phyloP scores from a whole-genome alignment of 371 early-diverging fungal species.

The Rhizopus stolonifer region DNA sequence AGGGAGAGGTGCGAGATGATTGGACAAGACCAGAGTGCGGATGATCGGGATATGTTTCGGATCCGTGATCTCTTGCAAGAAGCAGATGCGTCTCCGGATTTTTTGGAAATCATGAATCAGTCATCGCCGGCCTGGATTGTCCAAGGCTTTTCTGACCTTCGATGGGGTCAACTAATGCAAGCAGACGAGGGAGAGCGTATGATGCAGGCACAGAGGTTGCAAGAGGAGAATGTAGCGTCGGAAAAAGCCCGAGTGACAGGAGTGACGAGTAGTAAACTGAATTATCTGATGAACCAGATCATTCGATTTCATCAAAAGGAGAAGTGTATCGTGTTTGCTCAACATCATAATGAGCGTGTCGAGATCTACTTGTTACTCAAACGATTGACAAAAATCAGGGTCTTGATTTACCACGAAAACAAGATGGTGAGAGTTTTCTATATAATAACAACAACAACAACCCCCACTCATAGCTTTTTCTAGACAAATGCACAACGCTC shows the following conservation, averaged over 20 bases:
- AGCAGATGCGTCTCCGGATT: too few species aligned
- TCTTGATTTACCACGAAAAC: constrained; percentile 54
- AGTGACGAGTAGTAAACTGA: constrained; percentile 54
- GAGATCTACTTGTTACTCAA: constrained; percentile 48
- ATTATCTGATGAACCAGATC: constrained; percentile 54
- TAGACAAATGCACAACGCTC: constrained; percentile 55
- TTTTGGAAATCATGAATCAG: too few species aligned
- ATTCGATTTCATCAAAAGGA: constrained; percentile 37
- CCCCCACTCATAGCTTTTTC: too few species aligned
- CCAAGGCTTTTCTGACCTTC: too few species aligned
- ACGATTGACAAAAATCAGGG: constrained; percentile 51
- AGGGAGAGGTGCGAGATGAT: constrained; percentile 18
- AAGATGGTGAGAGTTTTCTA: constrained; percentile 32
- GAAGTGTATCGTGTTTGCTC: constrained; percentile 64
- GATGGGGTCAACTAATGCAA: too few species aligned
- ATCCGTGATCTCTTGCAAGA: too few species aligned
- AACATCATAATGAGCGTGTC: constrained; percentile 44
- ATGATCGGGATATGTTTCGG: too few species aligned
- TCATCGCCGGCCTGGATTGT: too few species aligned
- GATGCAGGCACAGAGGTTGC: constrained; percentile 20
- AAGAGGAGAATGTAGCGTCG: constrained; percentile 19
- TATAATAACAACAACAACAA: constrained; percentile 18
- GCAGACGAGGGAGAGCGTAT: too few species aligned
- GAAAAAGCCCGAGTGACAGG: constrained; percentile 19
- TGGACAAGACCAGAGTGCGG: constrained; percentile 29